Evolutionary conservation across 108 stramenopile species (phyloP).

Genomic region (Cyclotella sp.): DNA sequence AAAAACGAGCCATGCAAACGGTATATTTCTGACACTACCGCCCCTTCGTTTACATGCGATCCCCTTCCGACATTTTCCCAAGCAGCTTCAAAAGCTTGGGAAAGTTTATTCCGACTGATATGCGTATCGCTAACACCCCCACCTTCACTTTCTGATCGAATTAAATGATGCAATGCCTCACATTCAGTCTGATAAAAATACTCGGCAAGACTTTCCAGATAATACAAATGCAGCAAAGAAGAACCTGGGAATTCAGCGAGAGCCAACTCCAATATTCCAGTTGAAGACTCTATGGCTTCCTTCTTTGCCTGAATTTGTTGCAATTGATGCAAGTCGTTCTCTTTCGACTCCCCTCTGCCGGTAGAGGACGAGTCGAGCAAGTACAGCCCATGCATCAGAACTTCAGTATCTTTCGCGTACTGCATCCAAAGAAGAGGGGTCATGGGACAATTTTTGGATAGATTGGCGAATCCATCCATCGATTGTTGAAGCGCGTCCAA

Average conservation of each 20-base stretch:
- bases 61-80: slow-evolving; percentile 65
- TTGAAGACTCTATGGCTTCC: slow-evolving; percentile 53
- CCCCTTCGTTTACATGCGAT: slow-evolving; percentile 68
- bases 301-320: slow-evolving; percentile 35
- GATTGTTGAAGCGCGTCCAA: slow-evolving; percentile 54
- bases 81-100: slow-evolving; percentile 57
- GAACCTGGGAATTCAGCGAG: slow-evolving; percentile 80
- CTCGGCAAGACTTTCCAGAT: slow-evolving; percentile 48
- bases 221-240: slow-evolving; percentile 57
- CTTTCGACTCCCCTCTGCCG: slow-evolving; percentile 7
- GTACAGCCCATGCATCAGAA: slow-evolving; percentile 49
- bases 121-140: slow-evolving; percentile 8
- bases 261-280: slow-evolving; percentile 77
- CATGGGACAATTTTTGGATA: slow-evolving; percentile 79
- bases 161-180: slow-evolving; percentile 8
- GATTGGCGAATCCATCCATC: slow-evolving; percentile 53
- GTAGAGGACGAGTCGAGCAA: slow-evolving; percentile 22
- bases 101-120: slow-evolving; percentile 27
- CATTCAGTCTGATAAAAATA: slow-evolving; percentile 27
- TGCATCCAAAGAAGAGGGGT: slow-evolving; percentile 91
- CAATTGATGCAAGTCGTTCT: slow-evolving; percentile 13
- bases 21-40: slow-evolving; percentile 55
- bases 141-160: not conserved
- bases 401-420: slow-evolving; percentile 69
- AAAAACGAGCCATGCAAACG: slow-evolving; percentile 47